Evolutionary conservation across 345 rosid species (phyloP).

Genomic region (Linum lewisii): DNA sequence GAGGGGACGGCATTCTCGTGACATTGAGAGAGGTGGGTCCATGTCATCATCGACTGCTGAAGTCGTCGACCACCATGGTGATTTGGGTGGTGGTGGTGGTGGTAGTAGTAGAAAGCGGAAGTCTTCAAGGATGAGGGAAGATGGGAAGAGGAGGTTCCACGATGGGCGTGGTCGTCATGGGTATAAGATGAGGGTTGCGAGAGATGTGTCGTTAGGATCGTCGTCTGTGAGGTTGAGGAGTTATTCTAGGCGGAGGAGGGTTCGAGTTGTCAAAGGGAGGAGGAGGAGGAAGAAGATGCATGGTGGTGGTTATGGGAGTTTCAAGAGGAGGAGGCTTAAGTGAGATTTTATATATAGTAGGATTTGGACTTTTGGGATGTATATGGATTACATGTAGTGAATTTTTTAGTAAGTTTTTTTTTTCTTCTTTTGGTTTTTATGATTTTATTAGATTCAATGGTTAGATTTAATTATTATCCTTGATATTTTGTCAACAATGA

Average conservation of each 20-base stretch:
- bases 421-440: too few relatives aligned
- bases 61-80: constrained; percentile 2
- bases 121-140: constrained; percentile 15
- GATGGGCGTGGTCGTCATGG: constrained; percentile 16
- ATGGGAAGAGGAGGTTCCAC: not conserved
- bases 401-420: too few relatives aligned
- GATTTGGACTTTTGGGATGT: too few relatives aligned
- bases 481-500: too few relatives aligned
- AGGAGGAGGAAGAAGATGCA: constrained; percentile 10
- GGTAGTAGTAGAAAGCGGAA: constrained; percentile 19
- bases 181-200: constrained; percentile 27
- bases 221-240: constrained; percentile 23
- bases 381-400: too few relatives aligned
- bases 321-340: constrained; percentile 20
- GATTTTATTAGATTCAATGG: too few relatives aligned
- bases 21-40: constrained; percentile 26
- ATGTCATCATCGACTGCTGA: not conserved
- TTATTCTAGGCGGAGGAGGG: constrained; percentile 22
- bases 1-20: constrained; percentile 23
- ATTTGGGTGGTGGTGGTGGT: not conserved
- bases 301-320: constrained; percentile 11
- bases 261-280: constrained; percentile 12
- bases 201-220: constrained; percentile 17
- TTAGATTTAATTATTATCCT: too few relatives aligned
- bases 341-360: too few relatives aligned